Conservation (phyloP, 306 rosid species). For the Sindora glabra region DNA sequence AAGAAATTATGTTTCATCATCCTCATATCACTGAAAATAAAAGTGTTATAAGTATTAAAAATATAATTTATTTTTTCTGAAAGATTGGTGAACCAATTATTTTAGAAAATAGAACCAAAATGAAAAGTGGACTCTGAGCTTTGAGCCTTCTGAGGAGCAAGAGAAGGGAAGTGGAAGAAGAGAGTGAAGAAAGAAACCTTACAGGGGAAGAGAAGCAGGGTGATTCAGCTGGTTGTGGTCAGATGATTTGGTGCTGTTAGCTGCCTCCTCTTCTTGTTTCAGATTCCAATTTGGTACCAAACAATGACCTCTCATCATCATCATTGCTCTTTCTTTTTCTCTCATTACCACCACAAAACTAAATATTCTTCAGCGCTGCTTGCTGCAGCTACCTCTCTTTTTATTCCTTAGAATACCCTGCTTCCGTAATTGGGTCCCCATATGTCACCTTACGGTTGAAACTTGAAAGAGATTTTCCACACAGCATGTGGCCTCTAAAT, state of each 20-base stretch:
- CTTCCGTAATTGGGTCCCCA: slow-evolving; percentile 32
- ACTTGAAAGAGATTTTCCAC: slow-evolving; percentile 34
- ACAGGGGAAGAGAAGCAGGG: slow-evolving; percentile 24
- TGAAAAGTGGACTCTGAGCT: no score
- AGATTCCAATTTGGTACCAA: slow-evolving; percentile 36
- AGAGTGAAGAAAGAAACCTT: neutral
- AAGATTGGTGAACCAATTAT: no score
- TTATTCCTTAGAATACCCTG: neutral
- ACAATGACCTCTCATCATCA: slow-evolving; percentile 35
- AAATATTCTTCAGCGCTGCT: slow-evolving; percentile 2
- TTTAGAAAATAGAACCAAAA: no score
- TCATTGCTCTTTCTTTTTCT: slow-evolving; percentile 14
- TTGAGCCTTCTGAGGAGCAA: no score
- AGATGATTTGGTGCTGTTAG: slow-evolving; percentile 33
- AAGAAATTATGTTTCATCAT: no score
- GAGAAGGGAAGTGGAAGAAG: neutral
- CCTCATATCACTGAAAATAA: no score
- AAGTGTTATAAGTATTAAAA: no score
- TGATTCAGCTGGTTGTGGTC: slow-evolving; percentile 20
- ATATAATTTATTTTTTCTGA: no score
- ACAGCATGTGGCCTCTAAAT: slow-evolving; percentile 35
- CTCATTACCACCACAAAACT: neutral
- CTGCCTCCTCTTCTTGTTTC: slow-evolving; percentile 25
- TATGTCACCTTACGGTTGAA: slow-evolving; percentile 14
- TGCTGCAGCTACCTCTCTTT: neutral